Percentiles rank a stretch among this genome's conserved stretches.
Conservation (phyloP, 202 grass and related monocot species). For the Hordeum pubiflorum region DNA sequence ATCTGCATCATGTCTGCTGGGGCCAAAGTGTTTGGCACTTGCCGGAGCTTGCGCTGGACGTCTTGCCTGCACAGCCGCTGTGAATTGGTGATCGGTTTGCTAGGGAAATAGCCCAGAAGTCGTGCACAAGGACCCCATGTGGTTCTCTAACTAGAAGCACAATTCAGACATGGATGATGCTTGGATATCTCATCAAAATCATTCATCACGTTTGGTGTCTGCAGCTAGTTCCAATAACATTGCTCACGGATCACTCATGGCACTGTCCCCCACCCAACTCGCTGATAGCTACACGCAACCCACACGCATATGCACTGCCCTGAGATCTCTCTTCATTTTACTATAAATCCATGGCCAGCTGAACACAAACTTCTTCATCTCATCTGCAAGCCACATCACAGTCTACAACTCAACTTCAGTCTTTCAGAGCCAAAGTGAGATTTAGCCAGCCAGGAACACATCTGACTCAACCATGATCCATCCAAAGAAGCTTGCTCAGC, state of each 20-base stretch:
- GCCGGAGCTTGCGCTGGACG: no score
- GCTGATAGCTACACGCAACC: not conserved
- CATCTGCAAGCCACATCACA: not conserved
- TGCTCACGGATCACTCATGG: not conserved
- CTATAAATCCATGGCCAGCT: constrained; percentile 4
- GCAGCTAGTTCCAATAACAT: not conserved
- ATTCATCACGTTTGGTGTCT: not conserved
- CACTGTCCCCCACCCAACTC: constrained; percentile 6
- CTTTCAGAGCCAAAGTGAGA: not conserved
- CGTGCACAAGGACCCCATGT: not conserved
- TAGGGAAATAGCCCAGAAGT: not conserved
- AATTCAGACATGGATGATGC: not conserved
- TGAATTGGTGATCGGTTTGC: not conserved
- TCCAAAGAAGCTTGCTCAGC: constrained; percentile 28
- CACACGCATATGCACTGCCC: not conserved
- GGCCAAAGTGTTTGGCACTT: not conserved
- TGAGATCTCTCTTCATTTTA: not conserved
- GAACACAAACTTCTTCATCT: not conserved
- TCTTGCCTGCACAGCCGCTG: not conserved
- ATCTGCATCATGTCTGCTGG: not conserved
- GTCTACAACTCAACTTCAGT: not conserved
- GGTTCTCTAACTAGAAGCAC: not conserved
- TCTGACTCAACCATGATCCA: constrained; percentile 27
- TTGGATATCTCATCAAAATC: not conserved
- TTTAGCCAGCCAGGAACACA: not conserved